Percentiles rank a stretch among this genome's conserved stretches.
Evolutionary conservation across 495 filamentous ascomycete genomes (phyloP).

Genomic region (Penicillium flavigenum): DNA sequence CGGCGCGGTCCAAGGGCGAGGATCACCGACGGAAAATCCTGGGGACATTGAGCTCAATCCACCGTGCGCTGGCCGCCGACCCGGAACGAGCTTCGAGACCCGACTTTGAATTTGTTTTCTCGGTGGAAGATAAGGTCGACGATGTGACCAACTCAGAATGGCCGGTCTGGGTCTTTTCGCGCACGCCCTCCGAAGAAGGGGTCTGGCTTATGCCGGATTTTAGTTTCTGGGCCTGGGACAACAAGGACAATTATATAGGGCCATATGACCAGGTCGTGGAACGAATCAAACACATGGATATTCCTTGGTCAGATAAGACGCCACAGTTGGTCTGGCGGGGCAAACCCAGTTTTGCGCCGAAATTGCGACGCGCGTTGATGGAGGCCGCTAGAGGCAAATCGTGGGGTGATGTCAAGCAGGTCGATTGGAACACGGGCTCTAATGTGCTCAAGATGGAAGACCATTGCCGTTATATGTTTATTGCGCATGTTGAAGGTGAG

Average conservation of each 20-base stretch:
- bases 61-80: constrained; percentile 45
- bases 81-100: constrained; percentile 48
- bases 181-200: constrained; percentile 38
- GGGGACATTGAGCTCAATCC: constrained; percentile 46
- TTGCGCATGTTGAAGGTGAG: constrained; percentile 59
- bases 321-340: constrained; percentile 70
- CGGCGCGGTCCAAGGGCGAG: constrained; percentile 34
- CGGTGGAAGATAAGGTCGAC: constrained; percentile 50
- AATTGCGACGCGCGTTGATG: constrained; percentile 50
- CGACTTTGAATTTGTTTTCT: constrained; percentile 63
- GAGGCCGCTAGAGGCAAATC: constrained; percentile 46
- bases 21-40: constrained; percentile 47
- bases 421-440: constrained; percentile 44
- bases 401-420: constrained; percentile 57
- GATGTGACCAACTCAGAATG: constrained; percentile 47
- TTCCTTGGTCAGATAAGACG: constrained; percentile 51
- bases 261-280: constrained; percentile 59
- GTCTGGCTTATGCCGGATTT: constrained; percentile 78
- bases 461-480: constrained; percentile 58
- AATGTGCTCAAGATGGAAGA: constrained; percentile 52
- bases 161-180: constrained; percentile 54
- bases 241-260: constrained; percentile 57
- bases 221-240: constrained; percentile 70
- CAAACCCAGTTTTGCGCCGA: constrained; percentile 44
- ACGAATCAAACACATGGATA: constrained; percentile 32